Evolutionary conservation across 1,139 yeast species (phyloP), one percentile per base, ranked within the genome.

Genomic region (Kluyveromyces sp.): DNA sequence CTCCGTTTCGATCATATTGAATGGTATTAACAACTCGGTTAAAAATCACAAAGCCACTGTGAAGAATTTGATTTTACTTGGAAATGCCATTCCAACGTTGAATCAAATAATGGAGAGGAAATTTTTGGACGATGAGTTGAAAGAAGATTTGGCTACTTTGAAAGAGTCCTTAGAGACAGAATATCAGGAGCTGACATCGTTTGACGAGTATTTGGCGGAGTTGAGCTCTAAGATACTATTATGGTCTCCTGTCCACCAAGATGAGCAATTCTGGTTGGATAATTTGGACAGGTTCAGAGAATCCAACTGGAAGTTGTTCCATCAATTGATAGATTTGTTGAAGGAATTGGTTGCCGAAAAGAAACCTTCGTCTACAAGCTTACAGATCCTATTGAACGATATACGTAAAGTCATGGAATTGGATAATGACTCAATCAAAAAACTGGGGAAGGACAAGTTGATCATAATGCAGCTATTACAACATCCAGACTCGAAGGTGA

Each of bases 181-280:
- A 40, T 89, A 83, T 49, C 76, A 80, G 44, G 80, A 78, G 51
- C 76, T 92, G 69, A 82, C 97, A 3, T 87, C 96, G 1, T 85
- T 92, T 61, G 98, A 92, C 58, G 97, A 89, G 64, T 92, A 89
- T 65, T 71, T 78, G 56, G 80, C 88, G 41, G 98, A 92, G 67
- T 72, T 92, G 48, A 83, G 80, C 49, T 80, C 92, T 46, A 79
- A 82, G 56, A 74, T 78, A 50, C 75, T 92, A 58, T 76, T 78
- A 50, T 92, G 96, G 94, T 78, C 95, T 1, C 98, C 98, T 44
- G 88, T 95, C 19, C 98, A 92, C 66, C 78, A 80, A 55, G 83
- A 87, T 39, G 79, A 77, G 43, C 87, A 85, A 44, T 92, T 92
- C 63, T 92, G 98, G 96, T 73, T 80, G 50, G 94, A 87, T 52